phyloP scores from a whole-genome alignment of 257 asterid species.

The Solanum sitiens region DNA sequence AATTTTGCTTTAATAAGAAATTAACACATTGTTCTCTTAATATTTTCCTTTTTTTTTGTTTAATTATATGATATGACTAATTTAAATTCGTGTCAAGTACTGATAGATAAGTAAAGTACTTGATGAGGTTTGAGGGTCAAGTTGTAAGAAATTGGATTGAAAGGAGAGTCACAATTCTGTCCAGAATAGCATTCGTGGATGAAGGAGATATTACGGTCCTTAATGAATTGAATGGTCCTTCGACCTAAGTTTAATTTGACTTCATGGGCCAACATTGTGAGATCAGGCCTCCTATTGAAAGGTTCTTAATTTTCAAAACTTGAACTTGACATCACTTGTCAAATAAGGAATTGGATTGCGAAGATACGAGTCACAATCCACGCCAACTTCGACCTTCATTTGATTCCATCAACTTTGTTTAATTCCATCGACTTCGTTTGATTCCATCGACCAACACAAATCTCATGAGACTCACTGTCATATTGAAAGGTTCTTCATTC shows the following conservation, averaged over 20 bases:
- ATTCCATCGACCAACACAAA: background rate
- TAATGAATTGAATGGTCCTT: background rate
- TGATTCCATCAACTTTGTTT: no score
- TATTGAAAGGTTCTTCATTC: background rate
- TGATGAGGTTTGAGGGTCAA: background rate
- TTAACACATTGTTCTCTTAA: background rate
- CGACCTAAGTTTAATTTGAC: background rate
- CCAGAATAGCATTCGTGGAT: accelerated
- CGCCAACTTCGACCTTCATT: background rate
- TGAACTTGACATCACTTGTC: background rate
- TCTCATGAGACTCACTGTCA: accelerated
- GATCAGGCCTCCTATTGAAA: background rate
- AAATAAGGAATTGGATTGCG: background rate
- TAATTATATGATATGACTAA: background rate
- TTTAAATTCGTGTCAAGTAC: background rate
- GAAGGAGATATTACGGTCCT: background rate
- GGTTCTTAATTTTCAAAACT: background rate
- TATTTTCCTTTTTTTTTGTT: background rate
- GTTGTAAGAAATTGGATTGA: background rate
- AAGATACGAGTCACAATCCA: background rate
- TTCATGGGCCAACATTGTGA: background rate
- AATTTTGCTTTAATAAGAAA: background rate
- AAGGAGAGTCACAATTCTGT: background rate
- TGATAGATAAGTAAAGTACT: background rate
- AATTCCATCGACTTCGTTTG: background rate